A percentile compares a stretch with the other conserved stretches of the same genome.
Evolutionary conservation across 495 filamentous ascomycete genomes (phyloP).

Genomic region (Paragyromitra xinjiangensis): DNA sequence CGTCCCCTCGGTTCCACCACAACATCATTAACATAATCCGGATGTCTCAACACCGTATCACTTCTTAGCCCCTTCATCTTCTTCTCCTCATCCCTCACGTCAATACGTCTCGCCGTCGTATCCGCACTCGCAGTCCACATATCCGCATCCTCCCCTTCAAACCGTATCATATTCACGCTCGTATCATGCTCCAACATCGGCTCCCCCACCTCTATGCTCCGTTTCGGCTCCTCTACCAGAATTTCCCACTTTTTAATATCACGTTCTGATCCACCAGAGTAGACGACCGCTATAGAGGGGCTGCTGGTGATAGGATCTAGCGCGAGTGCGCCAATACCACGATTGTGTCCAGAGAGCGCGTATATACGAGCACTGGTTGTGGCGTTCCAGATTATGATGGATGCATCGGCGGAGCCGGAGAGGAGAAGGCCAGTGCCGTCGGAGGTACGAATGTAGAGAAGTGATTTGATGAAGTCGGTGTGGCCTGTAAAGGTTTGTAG

Average conservation of each 20-base stretch:
- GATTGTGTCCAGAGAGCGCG: slow-evolving; percentile 78
- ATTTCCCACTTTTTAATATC: slow-evolving; percentile 78
- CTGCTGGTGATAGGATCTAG: slow-evolving; percentile 70
- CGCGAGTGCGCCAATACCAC: slow-evolving; percentile 77
- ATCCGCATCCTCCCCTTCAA: slow-evolving; percentile 74
- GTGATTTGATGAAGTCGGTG: slow-evolving; percentile 86
- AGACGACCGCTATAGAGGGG: slow-evolving; percentile 65
- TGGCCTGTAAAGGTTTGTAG: slow-evolving; percentile 76
- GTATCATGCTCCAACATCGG: slow-evolving; percentile 86
- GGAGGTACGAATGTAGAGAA: slow-evolving; percentile 61
- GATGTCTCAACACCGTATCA: slow-evolving; percentile 78
- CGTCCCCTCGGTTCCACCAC: slow-evolving; percentile 72
- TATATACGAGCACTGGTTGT: slow-evolving; percentile 72
- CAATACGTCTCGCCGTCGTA: slow-evolving; percentile 67
- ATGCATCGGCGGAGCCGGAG: slow-evolving; percentile 85
- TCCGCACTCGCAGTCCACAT: slow-evolving; percentile 93
- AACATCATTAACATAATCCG: slow-evolving; percentile 88
- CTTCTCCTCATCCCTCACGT: slow-evolving; percentile 40
- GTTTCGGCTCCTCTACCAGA: slow-evolving; percentile 26
- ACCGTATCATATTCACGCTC: slow-evolving; percentile 78
- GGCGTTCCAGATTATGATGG: slow-evolving; percentile 84
- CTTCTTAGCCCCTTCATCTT: slow-evolving; percentile 64
- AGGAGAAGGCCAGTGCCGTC: slow-evolving; percentile 64
- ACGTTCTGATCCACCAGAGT: slow-evolving; percentile 83
- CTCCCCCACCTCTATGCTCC: slow-evolving; percentile 60